phyloP scores from a whole-genome alignment of 2,329 filamentous ascomycete genomes.

The Shiraia bambusicola region DNA sequence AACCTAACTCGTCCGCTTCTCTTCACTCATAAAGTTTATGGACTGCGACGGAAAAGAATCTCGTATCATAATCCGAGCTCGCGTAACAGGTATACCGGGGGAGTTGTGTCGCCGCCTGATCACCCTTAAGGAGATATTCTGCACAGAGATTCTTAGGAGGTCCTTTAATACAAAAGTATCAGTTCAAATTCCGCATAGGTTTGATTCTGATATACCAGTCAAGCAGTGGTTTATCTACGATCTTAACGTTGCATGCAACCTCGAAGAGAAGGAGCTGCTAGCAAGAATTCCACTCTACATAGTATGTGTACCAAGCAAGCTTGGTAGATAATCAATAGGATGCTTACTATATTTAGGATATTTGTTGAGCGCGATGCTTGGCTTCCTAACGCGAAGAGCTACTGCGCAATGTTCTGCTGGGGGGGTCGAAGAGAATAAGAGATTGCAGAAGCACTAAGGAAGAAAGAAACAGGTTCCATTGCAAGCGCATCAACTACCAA shows the following conservation, averaged over 20 bases:
- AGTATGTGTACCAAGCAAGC: constrained; percentile 8
- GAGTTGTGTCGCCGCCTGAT: constrained; percentile 2
- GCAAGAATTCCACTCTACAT: constrained; percentile 6
- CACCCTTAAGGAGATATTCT: constrained; percentile 8
- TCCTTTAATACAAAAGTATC: constrained; percentile 4
- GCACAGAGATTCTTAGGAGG: constrained; percentile 4
- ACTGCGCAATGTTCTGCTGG: constrained; percentile 6
- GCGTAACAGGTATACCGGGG: constrained; percentile 9
- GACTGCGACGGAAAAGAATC: constrained; percentile 1
- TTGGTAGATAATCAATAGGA: constrained; percentile 7
- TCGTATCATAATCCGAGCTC: constrained; percentile 4
- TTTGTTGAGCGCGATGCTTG: constrained; percentile 6
- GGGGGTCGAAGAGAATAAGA: constrained; percentile 8
- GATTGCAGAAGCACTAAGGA: constrained; percentile 5
- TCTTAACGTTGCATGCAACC: constrained; percentile 7
- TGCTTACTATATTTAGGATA: constrained; percentile 6
- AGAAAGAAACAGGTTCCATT: constrained; percentile 7
- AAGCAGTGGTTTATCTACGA: constrained; percentile 12
- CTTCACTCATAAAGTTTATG: constrained; percentile 1
- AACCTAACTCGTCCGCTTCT: background rate
- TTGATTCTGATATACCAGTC: constrained; percentile 8
- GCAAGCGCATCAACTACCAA: constrained; percentile 8
- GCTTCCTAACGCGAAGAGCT: constrained; percentile 6
- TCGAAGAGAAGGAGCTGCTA: constrained; percentile 5
- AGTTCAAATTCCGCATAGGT: constrained; percentile 8